These are phyloP conservation scores for Dictyostelium intermedium DNA, from an alignment of 78 protist genomes.

Conservation along the genomic window DNA sequence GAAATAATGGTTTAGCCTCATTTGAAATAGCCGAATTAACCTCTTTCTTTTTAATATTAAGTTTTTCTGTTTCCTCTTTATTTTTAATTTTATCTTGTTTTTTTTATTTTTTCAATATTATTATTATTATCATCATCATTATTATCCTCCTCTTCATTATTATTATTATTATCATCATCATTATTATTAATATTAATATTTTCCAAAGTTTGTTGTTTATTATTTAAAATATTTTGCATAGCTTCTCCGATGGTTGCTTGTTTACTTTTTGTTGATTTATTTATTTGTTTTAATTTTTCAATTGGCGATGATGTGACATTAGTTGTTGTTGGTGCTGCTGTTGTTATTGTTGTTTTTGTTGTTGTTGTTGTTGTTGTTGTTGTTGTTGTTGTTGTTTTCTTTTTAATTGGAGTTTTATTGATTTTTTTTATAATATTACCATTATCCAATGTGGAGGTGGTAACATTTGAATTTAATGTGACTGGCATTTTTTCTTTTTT, in stretches of 20 bases:
- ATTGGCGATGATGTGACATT: background rate
- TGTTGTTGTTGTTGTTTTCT: background rate
- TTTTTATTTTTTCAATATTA: background rate
- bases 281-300: background rate
- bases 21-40: background rate
- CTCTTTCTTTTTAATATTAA: background rate
- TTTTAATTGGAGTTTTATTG: background rate
- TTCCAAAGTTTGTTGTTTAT: background rate
- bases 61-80: background rate
- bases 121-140: background rate
- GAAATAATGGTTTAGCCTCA: constrained; percentile 33
- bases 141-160: background rate
- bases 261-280: background rate
- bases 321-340: too few species aligned
- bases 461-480: background rate
- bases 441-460: background rate
- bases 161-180: background rate
- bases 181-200: background rate
- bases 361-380: too few species aligned
- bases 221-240: background rate
- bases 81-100: background rate
- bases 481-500: background rate
- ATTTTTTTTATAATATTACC: background rate
- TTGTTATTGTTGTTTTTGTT: too few species aligned
- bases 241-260: background rate